Evolutionary conservation across 345 rosid genomes (phyloP).

Genomic region (Arabis hirsuta): DNA sequence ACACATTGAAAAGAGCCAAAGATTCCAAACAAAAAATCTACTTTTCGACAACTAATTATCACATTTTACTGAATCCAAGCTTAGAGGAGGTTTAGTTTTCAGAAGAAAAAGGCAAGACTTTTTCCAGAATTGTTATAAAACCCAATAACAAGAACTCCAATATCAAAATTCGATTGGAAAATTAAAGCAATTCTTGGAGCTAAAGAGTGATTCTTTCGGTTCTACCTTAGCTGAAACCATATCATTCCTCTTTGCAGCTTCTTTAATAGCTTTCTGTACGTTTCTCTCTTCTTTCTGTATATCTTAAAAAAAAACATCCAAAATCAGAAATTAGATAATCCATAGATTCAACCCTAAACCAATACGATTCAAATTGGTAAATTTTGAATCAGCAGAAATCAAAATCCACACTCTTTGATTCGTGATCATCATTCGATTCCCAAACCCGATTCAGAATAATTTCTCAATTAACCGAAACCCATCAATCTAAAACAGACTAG

Average conservation of each 20-base stretch:
- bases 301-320: constrained; percentile 49
- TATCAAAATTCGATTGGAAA: no score
- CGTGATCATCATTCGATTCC: constrained; percentile 24
- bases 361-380: neutral
- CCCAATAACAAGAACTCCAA: no score
- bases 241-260: constrained; percentile 90
- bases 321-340: neutral
- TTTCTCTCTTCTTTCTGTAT: constrained; percentile 85
- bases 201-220: neutral
- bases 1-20: no score
- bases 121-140: neutral
- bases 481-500: constrained; percentile 2
- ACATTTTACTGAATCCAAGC: no score
- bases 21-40: no score
- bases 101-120: neutral
- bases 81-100: no score
- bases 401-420: neutral
- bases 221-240: constrained; percentile 86
- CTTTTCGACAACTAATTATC: no score
- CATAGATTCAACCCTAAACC: constrained; percentile 3
- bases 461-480: neutral
- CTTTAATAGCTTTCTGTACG: constrained; percentile 89
- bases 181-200: no score
- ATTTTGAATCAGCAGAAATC: neutral
- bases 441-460: neutral